Evolutionary conservation across 495 filamentous ascomycete species (phyloP).

Genomic region (Talaromyces trachyspermus): DNA sequence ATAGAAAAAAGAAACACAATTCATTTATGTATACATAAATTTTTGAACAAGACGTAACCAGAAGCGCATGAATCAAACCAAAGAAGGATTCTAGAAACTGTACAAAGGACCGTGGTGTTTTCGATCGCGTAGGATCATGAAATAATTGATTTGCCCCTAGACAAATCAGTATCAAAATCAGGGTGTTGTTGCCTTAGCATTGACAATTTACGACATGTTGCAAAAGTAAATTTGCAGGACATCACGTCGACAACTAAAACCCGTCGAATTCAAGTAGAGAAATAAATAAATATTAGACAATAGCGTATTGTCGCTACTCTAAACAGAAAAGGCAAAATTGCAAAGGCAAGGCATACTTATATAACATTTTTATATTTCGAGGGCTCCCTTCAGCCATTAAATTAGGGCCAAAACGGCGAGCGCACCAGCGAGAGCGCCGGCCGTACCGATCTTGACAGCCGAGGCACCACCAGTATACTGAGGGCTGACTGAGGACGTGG

Average conservation of each 20-base stretch:
- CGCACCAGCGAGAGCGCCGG: neutral
- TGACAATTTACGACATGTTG: too few species aligned
- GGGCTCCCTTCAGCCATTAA: neutral
- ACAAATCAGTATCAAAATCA: too few species aligned
- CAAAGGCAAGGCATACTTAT: neutral
- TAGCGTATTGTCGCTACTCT: slow-evolving; percentile 5
- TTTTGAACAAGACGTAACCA: neutral
- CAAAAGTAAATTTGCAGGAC: neutral
- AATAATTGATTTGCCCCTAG: neutral
- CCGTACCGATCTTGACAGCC: slow-evolving; percentile 1
- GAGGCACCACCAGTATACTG: slow-evolving; percentile 3
- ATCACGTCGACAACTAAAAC: too few species aligned
- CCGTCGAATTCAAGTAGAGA: too few species aligned
- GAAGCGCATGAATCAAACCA: neutral
- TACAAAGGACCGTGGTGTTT: neutral
- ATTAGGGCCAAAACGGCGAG: slow-evolving; percentile 1
- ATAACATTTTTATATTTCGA: neutral
- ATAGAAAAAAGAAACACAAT: neutral
- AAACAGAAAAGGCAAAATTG: neutral
- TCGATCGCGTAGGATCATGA: neutral
- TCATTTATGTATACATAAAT: slow-evolving; percentile 1
- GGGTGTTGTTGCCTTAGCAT: too few species aligned
- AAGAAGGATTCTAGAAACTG: neutral
- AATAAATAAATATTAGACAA: slow-evolving; percentile 8
- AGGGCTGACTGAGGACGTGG: neutral